Conservation (phyloP, 192 early-diverging fungal species). For the Linnemannia hyalina region DNA sequence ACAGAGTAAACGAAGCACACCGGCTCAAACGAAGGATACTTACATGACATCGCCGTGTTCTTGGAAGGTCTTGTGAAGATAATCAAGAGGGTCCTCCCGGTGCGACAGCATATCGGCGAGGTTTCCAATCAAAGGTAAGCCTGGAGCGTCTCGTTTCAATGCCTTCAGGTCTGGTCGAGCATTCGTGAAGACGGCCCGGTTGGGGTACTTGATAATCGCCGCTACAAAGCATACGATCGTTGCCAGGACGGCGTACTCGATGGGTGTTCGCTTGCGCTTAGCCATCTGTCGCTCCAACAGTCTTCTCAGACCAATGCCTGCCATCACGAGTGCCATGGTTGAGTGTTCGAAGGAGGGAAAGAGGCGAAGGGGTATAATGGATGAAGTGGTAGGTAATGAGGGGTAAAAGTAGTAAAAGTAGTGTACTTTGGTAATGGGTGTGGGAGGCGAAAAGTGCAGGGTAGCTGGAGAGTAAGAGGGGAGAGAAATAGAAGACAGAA, state of each 20-base stretch:
- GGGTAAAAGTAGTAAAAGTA: background rate
- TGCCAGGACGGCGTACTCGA: slow-evolving; percentile 35
- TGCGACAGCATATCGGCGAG: slow-evolving; percentile 2
- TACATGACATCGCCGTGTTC: slow-evolving; percentile 37
- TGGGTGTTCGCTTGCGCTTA: slow-evolving; percentile 20
- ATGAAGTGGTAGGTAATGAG: background rate
- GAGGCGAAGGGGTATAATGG: background rate
- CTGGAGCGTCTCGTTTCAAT: background rate
- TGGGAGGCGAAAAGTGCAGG: no score
- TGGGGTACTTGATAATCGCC: slow-evolving; percentile 43
- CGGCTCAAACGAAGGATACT: background rate
- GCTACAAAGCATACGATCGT: slow-evolving; percentile 22
- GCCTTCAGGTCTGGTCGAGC: slow-evolving; percentile 38
- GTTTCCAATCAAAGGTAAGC: slow-evolving; percentile 36
- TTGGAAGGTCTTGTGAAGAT: slow-evolving; percentile 12
- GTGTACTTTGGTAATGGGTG: background rate
- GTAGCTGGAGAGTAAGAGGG: background rate
- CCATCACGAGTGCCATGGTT: slow-evolving; percentile 20
- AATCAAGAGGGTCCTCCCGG: slow-evolving; percentile 2
- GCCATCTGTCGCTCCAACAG: slow-evolving; percentile 14
- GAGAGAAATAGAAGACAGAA: background rate
- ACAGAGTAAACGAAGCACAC: background rate
- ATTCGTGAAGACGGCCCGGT: slow-evolving; percentile 29
- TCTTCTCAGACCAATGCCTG: slow-evolving; percentile 18
- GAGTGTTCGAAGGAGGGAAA: background rate